A percentile compares a stretch with the other conserved stretches of the same genome.
These are phyloP conservation scores for Puccinia coronata DNA, from an alignment of 1,284 basidiomycete genomes.

Conservation along the genomic window DNA sequence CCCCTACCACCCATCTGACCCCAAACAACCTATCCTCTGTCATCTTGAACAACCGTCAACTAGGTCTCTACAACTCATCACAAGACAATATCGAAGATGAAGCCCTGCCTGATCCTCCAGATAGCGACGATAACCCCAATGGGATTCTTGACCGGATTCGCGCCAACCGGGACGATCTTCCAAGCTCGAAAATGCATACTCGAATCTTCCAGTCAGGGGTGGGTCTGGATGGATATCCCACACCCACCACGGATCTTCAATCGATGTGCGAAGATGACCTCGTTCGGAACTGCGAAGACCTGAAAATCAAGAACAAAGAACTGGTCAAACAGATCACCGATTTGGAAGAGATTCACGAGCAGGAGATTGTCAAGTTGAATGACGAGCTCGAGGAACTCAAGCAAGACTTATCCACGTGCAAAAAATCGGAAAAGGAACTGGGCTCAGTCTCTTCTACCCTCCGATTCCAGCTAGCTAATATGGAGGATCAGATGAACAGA, in stretches of 20 bases:
- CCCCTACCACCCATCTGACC: slow-evolving; percentile 16
- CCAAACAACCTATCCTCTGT: slow-evolving; percentile 23
- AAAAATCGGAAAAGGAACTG: slow-evolving; percentile 42
- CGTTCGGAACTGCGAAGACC: slow-evolving; percentile 12
- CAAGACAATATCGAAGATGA: neutral
- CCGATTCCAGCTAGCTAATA: slow-evolving; percentile 25
- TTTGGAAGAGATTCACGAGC: slow-evolving; percentile 39
- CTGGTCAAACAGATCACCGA: slow-evolving; percentile 23
- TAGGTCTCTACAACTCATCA: slow-evolving; percentile 23
- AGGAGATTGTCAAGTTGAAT: slow-evolving; percentile 4
- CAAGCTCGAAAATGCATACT: slow-evolving; percentile 31
- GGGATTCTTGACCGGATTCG: slow-evolving; percentile 9
- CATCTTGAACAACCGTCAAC: slow-evolving; percentile 38
- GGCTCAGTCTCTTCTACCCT: neutral
- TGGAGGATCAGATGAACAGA: slow-evolving; percentile 34
- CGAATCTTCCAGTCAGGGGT: slow-evolving; percentile 26
- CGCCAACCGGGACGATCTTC: neutral
- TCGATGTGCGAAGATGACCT: slow-evolving; percentile 18
- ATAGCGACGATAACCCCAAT: neutral
- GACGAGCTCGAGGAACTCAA: slow-evolving; percentile 39
- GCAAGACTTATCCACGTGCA: slow-evolving; percentile 22
- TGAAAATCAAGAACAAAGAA: slow-evolving; percentile 33
- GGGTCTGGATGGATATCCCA: slow-evolving; percentile 27
- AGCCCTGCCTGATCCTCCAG: neutral
- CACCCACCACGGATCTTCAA: slow-evolving; percentile 17